Evolutionary conservation across 2,329 filamentous ascomycete species (phyloP).

Genomic region (Ascochyta clinopodiicola): DNA sequence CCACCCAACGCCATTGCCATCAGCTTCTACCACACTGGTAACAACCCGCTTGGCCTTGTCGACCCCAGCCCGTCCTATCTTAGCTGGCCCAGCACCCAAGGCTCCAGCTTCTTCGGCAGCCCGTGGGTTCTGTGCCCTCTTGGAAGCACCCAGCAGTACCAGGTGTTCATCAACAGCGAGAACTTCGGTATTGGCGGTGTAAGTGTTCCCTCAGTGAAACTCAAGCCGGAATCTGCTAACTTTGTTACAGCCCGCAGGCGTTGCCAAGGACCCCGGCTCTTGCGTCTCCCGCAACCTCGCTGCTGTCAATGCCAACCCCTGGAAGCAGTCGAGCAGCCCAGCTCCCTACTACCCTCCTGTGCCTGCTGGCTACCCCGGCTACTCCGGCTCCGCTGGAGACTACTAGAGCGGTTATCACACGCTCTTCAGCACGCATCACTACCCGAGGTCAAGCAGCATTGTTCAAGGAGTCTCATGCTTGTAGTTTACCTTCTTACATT

Average conservation of each 20-base stretch:
- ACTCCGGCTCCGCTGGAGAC: background rate
- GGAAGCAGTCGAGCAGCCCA: conserved; percentile 13
- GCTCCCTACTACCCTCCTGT: conserved; percentile 11
- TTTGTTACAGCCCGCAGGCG: conserved; percentile 19
- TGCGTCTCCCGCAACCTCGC: conserved; percentile 19
- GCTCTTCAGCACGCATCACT: conserved; percentile 12
- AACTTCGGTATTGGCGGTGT: conserved; percentile 29
- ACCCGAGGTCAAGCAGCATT: conserved; percentile 19
- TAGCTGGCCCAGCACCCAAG: conserved; percentile 37
- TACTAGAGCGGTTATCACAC: conserved; percentile 2
- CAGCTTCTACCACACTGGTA: conserved; percentile 36
- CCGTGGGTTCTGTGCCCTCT: conserved; percentile 30
- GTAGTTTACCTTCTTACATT: conserved; percentile 20
- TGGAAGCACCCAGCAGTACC: conserved; percentile 32
- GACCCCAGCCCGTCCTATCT: conserved; percentile 34
- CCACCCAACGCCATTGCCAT: conserved; percentile 32
- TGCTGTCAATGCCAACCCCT: conserved; percentile 29
- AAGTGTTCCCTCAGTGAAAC: conserved; percentile 3
- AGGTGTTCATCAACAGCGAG: conserved; percentile 35
- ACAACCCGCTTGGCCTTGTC: conserved; percentile 33
- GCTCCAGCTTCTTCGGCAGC: conserved; percentile 13
- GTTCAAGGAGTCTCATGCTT: conserved; percentile 16
- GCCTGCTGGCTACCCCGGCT: conserved; percentile 2
- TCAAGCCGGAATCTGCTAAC: conserved; percentile 6
- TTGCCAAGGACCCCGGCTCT: conserved; percentile 14